phyloP scores from a whole-genome alignment of 495 filamentous ascomycete species.

The Penicillium simplicissimum region DNA sequence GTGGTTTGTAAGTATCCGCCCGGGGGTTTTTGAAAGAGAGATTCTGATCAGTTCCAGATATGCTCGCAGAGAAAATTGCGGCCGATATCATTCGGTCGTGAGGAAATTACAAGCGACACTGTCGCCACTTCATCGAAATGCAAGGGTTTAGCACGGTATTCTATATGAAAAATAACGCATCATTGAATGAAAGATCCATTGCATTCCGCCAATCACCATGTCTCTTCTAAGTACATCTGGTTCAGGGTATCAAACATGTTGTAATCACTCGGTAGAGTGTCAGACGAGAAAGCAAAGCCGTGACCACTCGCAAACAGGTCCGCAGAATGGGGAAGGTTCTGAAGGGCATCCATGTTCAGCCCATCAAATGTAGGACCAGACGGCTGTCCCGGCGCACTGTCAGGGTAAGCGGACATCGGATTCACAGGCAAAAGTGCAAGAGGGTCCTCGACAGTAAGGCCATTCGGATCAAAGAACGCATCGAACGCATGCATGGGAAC shows the following conservation, averaged over 20 bases:
- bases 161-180: background rate
- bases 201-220: constrained; percentile 16
- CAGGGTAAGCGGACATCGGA: constrained; percentile 1
- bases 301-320: constrained; percentile 27
- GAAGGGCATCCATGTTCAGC: background rate
- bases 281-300: constrained; percentile 28
- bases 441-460: background rate
- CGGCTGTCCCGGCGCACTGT: constrained; percentile 2
- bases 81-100: constrained; percentile 43
- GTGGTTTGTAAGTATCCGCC: constrained; percentile 46
- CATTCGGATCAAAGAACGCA: constrained; percentile 7
- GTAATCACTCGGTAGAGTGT: constrained; percentile 31
- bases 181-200: background rate
- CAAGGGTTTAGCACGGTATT: background rate
- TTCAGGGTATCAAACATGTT: constrained; percentile 33
- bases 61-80: constrained; percentile 64
- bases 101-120: background rate
- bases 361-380: background rate
- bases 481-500: constrained; percentile 11
- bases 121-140: background rate
- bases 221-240: constrained; percentile 30
- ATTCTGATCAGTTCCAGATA: constrained; percentile 34
- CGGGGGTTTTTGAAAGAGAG: background rate
- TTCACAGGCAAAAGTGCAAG: constrained; percentile 1
- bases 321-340: constrained; percentile 5